A percentile compares a stretch with the other conserved stretches of the same genome.
Conservation (phyloP, 2,329 filamentous ascomycete genomes). For the Sclerotinia sclerotiorum region DNA sequence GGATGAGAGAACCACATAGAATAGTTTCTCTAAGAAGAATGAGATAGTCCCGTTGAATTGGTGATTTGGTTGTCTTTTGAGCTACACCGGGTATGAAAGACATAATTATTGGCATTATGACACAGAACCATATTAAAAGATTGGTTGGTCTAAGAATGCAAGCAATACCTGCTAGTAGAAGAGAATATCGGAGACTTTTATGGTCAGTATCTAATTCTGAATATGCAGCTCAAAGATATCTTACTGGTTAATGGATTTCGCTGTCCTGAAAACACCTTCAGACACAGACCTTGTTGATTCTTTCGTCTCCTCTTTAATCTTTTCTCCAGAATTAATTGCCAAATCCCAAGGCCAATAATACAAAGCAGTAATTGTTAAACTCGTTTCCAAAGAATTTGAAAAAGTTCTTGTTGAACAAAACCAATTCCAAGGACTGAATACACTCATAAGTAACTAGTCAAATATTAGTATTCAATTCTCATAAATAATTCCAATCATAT, state of each 20-base stretch:
- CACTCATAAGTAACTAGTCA: conserved; percentile 64
- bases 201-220: neutral
- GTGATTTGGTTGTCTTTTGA: conserved; percentile 34
- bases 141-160: conserved; percentile 90
- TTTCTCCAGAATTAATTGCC: conserved; percentile 43
- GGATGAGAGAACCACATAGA: conserved; percentile 61
- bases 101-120: conserved; percentile 57
- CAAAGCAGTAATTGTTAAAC: conserved; percentile 76
- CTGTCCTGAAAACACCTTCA: conserved; percentile 31
- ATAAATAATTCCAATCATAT: neutral
- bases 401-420: conserved; percentile 91
- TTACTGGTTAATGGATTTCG: conserved; percentile 41
- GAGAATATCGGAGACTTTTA: conserved; percentile 58
- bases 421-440: conserved; percentile 91
- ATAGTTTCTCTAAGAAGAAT: conserved; percentile 62
- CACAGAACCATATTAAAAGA: conserved; percentile 74
- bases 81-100: conserved; percentile 44
- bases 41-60: conserved; percentile 42
- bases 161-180: conserved; percentile 76
- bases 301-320: neutral
- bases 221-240: neutral
- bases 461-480: conserved; percentile 16
- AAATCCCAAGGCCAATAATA: conserved; percentile 85
- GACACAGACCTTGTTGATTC: neutral
- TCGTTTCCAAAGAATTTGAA: conserved; percentile 92